These are phyloP conservation scores for Phialocephala subalpina DNA, from an alignment of 2,329 filamentous ascomycete species.

Conservation along the genomic window DNA sequence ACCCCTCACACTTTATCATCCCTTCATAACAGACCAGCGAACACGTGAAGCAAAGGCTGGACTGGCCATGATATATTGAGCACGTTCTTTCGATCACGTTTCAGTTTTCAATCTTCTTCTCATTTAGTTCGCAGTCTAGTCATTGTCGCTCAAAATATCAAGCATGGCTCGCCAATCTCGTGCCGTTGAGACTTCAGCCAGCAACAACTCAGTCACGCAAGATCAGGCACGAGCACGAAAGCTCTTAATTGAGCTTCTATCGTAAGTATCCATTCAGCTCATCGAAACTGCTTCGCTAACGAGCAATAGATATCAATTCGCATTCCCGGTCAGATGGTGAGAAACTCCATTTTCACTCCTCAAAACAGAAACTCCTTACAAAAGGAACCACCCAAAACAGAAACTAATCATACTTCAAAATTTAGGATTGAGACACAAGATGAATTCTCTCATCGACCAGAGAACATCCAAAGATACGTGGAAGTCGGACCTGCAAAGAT, in stretches of 20 bases:
- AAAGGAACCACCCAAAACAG: too few species aligned
- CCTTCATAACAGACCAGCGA: conserved; percentile 7
- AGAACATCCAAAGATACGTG: conserved; percentile 11
- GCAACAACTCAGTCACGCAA: conserved; percentile 1
- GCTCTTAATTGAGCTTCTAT: conserved; percentile 14
- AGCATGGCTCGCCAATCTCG: conserved; percentile 6
- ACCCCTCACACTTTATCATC: background rate
- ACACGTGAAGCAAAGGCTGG: conserved; percentile 2
- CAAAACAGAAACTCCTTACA: too few species aligned
- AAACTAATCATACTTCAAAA: background rate
- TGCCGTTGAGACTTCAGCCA: background rate
- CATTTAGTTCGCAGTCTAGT: background rate
- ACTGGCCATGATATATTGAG: background rate
- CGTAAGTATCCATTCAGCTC: background rate
- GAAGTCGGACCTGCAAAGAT: conserved; percentile 16
- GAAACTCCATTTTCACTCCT: too few species aligned
- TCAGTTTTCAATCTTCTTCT: background rate
- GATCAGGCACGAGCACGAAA: conserved; percentile 10
- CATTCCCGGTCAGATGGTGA: conserved; percentile 19
- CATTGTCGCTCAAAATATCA: background rate
- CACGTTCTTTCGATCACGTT: conserved; percentile 9
- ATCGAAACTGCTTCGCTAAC: background rate
- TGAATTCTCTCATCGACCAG: background rate
- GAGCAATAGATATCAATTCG: conserved; percentile 14
- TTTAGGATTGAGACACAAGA: conserved; percentile 23